Percentiles rank a stretch among this genome's conserved stretches.
Conservation (phyloP, 331 rosid species). For the Arachis monticola region DNA sequence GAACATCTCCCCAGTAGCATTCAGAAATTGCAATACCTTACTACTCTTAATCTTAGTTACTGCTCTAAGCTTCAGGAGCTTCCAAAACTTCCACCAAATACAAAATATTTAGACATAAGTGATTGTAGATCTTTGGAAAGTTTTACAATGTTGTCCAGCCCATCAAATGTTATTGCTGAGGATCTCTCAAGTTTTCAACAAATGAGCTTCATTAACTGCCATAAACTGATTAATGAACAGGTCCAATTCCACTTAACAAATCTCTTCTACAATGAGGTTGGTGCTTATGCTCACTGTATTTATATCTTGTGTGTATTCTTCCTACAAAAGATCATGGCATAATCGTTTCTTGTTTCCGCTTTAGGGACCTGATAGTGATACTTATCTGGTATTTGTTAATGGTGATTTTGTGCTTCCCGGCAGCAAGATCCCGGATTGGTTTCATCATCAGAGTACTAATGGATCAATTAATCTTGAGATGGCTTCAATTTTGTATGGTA, state of each 20-base stretch:
- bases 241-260: conserved; percentile 1
- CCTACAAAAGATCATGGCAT: not conserved
- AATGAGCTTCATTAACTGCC: conserved; percentile 7
- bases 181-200: not conserved
- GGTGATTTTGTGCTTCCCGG: not conserved
- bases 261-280: conserved; percentile 17
- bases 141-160: not conserved
- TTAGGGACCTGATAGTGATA: not conserved
- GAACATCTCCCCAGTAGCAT: conserved; percentile 28
- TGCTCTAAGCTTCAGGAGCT: conserved; percentile 12
- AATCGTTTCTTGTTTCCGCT: not conserved
- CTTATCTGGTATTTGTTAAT: no score
- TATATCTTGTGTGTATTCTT: not conserved
- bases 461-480: conserved; percentile 26
- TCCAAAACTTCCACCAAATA: not conserved
- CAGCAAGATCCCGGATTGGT: conserved; percentile 25
- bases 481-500: conserved; percentile 25
- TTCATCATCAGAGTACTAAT: conserved; percentile 17
- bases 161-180: not conserved
- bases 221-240: conserved; percentile 16
- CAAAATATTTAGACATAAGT: not conserved
- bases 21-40: conserved; percentile 33
- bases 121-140: conserved; percentile 21
- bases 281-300: not conserved
- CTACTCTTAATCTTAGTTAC: not conserved